Evolutionary conservation across 2,329 filamentous ascomycete genomes (phyloP).

Genomic region (Fonsecaea monophora): DNA sequence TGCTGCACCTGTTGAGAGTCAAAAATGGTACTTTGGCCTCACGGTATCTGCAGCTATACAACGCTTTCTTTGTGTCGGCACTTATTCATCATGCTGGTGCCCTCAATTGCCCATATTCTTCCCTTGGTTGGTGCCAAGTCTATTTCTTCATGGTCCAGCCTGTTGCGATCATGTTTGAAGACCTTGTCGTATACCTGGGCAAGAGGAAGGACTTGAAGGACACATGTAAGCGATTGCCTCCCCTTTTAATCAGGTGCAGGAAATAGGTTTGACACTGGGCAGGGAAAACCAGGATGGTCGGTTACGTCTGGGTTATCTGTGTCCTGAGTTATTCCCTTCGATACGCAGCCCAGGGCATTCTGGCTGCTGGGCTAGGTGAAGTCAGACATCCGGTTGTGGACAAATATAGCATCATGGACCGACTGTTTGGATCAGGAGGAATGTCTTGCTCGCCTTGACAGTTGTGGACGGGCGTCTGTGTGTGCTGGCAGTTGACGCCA

Average conservation of each 20-base stretch:
- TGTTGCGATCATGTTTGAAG: slow-evolving; percentile 30
- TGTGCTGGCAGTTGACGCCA: slow-evolving; percentile 21
- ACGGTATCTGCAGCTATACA: slow-evolving; percentile 34
- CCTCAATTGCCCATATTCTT: slow-evolving; percentile 29
- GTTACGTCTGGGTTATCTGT: slow-evolving; percentile 30
- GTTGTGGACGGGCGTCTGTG: slow-evolving; percentile 13
- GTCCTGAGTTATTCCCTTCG: slow-evolving; percentile 33
- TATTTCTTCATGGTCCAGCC: slow-evolving; percentile 36
- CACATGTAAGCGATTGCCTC: slow-evolving; percentile 24
- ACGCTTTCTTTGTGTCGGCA: slow-evolving; percentile 32
- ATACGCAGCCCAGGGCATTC: slow-evolving; percentile 25
- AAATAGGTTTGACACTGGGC: neutral
- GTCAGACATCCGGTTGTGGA: slow-evolving; percentile 30
- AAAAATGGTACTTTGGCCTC: slow-evolving; percentile 24
- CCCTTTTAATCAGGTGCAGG: neutral
- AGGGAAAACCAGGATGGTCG: slow-evolving; percentile 31
- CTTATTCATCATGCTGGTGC: slow-evolving; percentile 33
- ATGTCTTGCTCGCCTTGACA: neutral
- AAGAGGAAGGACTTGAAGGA: slow-evolving; percentile 25
- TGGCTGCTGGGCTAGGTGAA: slow-evolving; percentile 24
- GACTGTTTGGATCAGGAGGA: slow-evolving; percentile 24
- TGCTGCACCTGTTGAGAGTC: slow-evolving; percentile 15
- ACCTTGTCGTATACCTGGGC: slow-evolving; percentile 29
- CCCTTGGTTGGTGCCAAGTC: slow-evolving; percentile 25
- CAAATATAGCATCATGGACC: slow-evolving; percentile 31